Evolutionary conservation across 768 basidiomycete genomes (phyloP).

Genomic region (Tremella mesenterica): DNA sequence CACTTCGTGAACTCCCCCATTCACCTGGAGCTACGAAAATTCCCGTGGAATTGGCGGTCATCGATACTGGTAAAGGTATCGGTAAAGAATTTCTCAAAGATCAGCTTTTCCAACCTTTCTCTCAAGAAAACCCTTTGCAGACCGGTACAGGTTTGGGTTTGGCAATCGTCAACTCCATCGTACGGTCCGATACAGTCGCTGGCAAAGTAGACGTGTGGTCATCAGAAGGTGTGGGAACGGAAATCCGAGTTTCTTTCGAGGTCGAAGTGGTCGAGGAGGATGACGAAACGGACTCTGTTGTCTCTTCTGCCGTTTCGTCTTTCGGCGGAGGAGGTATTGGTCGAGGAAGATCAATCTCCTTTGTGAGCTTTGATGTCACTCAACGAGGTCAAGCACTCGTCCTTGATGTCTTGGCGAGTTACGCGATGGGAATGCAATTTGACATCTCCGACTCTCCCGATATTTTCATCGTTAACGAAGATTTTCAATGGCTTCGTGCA

Average conservation of each 20-base stretch:
- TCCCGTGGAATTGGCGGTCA: conserved; percentile 72
- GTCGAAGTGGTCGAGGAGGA: conserved; percentile 55
- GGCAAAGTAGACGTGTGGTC: conserved; percentile 93
- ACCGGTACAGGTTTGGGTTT: conserved; percentile 88
- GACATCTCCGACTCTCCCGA: conserved; percentile 52
- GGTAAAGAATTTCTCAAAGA: conserved; percentile 89
- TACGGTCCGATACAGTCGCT: conserved; percentile 70
- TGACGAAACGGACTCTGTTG: conserved; percentile 30
- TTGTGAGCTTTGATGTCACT: conserved; percentile 61
- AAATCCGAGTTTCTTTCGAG: conserved; percentile 75
- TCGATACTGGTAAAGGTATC: conserved; percentile 91
- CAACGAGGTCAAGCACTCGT: conserved; percentile 63
- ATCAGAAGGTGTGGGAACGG: conserved; percentile 79
- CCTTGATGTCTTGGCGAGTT: conserved; percentile 55
- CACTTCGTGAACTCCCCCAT: conserved; percentile 64
- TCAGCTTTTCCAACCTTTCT: conserved; percentile 92
- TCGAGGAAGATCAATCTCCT: conserved; percentile 49
- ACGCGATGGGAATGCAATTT: conserved; percentile 71
- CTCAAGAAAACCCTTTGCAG: conserved; percentile 89
- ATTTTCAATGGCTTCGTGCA: conserved; percentile 53
- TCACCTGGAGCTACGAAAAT: conserved; percentile 51
- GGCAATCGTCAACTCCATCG: conserved; percentile 88
- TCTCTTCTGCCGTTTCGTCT: conserved; percentile 5
- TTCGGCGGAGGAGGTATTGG: conserved; percentile 15
- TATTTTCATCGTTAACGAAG: conserved; percentile 75